Conservation (phyloP, 768 basidiomycete species). For the Collybia sp. region DNA sequence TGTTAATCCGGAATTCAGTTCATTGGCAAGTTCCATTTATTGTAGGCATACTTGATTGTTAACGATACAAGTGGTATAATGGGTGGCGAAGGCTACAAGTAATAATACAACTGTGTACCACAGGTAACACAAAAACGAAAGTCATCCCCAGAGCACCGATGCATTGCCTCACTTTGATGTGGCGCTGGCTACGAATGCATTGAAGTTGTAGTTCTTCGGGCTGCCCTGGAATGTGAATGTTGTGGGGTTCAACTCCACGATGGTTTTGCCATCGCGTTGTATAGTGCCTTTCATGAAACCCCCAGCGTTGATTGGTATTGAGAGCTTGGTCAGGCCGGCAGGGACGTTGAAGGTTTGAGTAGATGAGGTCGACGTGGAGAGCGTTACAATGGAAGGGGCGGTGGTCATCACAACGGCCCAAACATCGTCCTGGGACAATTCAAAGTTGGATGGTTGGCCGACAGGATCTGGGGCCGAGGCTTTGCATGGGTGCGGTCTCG, state of each 20-base stretch:
- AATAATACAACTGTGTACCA: no score
- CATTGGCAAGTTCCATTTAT: no score
- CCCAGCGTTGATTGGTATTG: constrained; percentile 48
- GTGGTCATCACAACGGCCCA: constrained; percentile 70
- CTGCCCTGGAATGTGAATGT: constrained; percentile 50
- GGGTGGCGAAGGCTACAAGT: no score
- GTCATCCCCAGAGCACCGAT: no score
- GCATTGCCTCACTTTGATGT: background rate
- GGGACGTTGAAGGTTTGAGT: constrained; percentile 43
- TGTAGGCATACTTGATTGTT: no score
- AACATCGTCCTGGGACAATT: constrained; percentile 57
- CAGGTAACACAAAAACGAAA: no score
- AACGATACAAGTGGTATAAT: no score
- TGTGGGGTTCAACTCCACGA: constrained; percentile 43
- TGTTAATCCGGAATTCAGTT: no score
- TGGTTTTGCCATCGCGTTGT: constrained; percentile 37
- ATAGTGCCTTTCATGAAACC: constrained; percentile 48
- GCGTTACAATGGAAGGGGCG: constrained; percentile 47
- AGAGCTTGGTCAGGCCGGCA: constrained; percentile 59
- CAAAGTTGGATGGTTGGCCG: constrained; percentile 49
- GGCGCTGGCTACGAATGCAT: constrained; percentile 53
- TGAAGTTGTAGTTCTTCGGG: constrained; percentile 66
- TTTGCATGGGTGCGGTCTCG: constrained; percentile 56
- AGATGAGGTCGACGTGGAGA: constrained; percentile 42
- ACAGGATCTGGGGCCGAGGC: constrained; percentile 54